Conservation (phyloP, 1,284 basidiomycete genomes). For the Puccinia hordei region DNA sequence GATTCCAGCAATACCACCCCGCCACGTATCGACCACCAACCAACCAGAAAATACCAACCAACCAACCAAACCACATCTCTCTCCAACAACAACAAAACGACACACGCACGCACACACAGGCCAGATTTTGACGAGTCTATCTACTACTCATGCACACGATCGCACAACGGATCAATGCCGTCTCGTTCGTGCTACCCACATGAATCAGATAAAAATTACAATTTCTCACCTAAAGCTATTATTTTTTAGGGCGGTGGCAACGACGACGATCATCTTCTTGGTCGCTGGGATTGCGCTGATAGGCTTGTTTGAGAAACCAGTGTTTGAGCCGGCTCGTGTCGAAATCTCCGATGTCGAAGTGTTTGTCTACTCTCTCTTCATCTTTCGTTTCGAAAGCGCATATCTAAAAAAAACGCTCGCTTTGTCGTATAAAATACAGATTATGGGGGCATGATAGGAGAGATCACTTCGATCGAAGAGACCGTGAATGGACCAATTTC, state of each 20-base stretch:
- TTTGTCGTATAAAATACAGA: neutral
- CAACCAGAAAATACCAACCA: neutral
- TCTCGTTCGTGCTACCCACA: conserved; percentile 32
- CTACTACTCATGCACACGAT: conserved; percentile 31
- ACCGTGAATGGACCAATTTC: conserved; percentile 46
- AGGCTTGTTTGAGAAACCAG: conserved; percentile 31
- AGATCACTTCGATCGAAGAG: conserved; percentile 42
- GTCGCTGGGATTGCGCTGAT: conserved; percentile 19
- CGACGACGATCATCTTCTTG: conserved; percentile 14
- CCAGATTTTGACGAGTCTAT: neutral
- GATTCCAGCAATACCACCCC: too few species aligned
- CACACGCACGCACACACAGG: neutral
- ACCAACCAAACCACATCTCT: neutral
- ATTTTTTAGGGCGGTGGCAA: conserved; percentile 34
- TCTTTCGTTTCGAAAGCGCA: neutral
- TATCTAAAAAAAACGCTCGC: neutral
- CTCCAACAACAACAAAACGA: neutral
- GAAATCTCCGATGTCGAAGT: conserved; percentile 49
- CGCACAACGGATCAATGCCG: conserved; percentile 36
- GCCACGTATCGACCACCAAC: too few species aligned
- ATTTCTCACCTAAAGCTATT: neutral
- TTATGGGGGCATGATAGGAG: conserved; percentile 45
- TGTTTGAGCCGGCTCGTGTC: conserved; percentile 34
- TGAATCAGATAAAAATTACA: neutral
- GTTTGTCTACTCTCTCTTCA: conserved; percentile 3